Evolutionary conservation across 441 rosid species (phyloP), one percentile per base, ranked within the genome.

Genomic region (Adansonia madagascariensis): DNA sequence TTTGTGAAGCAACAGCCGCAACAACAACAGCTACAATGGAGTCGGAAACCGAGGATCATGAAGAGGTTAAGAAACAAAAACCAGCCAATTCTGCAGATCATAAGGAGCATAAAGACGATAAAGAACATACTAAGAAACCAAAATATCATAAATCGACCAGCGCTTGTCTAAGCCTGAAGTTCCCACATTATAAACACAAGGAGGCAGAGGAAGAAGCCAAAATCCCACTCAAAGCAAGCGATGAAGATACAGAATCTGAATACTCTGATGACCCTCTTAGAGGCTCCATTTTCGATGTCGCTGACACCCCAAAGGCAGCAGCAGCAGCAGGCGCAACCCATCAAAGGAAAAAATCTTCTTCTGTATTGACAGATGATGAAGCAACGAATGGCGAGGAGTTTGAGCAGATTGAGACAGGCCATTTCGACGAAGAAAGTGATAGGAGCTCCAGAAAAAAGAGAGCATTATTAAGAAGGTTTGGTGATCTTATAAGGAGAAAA

Each of bases 251-350:
- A 4, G 80, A 74, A 0, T 71, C 71, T 10, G 89, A 84, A 8
- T 76, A 50, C n/a, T 77, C 68, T 1, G 89, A 63, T 15, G 68
- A 93, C 67, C 91, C 89, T 0, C 86, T 95, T 12, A 87, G 82
- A 63, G 99, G 99, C 7, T 95, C 99, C 0, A 92, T 92, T 49
- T 91, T 95, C 75, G 97, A 94, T 61, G 81, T 83, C 0, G 71
- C 84, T 7, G 93, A 85, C 73, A 86, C 97, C 1, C 97, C 94
- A 8, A 81, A 77, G 17, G 77, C 83, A 3, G 80, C 75, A 11
- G 79, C 85, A 0, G 75, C 82, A 63, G 8, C 46, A 14, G 6
- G 11, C 6, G 8, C 55, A 11, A 52, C 82, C 31, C 74, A 80
- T 39, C 92, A 83, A 27, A 65, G 85, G 75, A 85, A 85, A 72